Percentiles rank a stretch among this genome's conserved stretches.
These are phyloP conservation scores for Aspergillus saccharolyticus DNA, from an alignment of 495 filamentous ascomycete genomes.

Conservation along the genomic window DNA sequence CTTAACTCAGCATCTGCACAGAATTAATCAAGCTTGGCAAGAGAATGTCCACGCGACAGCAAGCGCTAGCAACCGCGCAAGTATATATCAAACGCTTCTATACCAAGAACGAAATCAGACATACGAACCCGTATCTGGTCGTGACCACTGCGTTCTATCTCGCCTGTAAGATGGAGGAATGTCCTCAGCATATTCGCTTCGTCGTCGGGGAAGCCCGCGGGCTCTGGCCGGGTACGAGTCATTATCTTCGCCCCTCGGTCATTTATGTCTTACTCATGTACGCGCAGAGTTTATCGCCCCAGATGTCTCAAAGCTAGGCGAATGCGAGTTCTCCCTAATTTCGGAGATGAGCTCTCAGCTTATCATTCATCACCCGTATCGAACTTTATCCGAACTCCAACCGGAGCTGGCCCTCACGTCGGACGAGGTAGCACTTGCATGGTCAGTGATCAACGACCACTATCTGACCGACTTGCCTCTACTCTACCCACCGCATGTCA, in stretches of 20 bases:
- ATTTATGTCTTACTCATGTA: slow-evolving; percentile 13
- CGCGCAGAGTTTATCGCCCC: slow-evolving; percentile 65
- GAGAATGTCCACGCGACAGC: slow-evolving; percentile 73
- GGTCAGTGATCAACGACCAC: slow-evolving; percentile 91
- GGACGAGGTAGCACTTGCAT: slow-evolving; percentile 75
- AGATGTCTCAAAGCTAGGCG: slow-evolving; percentile 84
- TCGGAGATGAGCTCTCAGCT: slow-evolving; percentile 92
- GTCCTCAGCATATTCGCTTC: slow-evolving; percentile 89
- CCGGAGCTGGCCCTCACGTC: slow-evolving; percentile 60
- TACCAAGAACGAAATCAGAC: slow-evolving; percentile 80
- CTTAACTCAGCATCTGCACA: slow-evolving; percentile 27
- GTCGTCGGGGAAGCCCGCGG: slow-evolving; percentile 80
- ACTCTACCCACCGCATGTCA: slow-evolving; percentile 80
- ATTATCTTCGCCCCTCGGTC: background rate
- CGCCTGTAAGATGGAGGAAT: slow-evolving; percentile 98
- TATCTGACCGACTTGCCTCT: slow-evolving; percentile 92
- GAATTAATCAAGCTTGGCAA: slow-evolving; percentile 80
- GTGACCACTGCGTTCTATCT: slow-evolving; percentile 89
- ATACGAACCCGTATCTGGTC: slow-evolving; percentile 90
- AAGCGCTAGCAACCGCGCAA: slow-evolving; percentile 91
- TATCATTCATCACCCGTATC: slow-evolving; percentile 96
- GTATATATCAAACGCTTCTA: slow-evolving; percentile 94
- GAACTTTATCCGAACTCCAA: slow-evolving; percentile 72
- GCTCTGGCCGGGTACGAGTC: slow-evolving; percentile 70
- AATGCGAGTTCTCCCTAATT: slow-evolving; percentile 95